Evolutionary conservation across 2,329 filamentous ascomycete species (phyloP), one percentile per base, ranked within the genome.

Genomic region (Rosellinia necatrix): DNA sequence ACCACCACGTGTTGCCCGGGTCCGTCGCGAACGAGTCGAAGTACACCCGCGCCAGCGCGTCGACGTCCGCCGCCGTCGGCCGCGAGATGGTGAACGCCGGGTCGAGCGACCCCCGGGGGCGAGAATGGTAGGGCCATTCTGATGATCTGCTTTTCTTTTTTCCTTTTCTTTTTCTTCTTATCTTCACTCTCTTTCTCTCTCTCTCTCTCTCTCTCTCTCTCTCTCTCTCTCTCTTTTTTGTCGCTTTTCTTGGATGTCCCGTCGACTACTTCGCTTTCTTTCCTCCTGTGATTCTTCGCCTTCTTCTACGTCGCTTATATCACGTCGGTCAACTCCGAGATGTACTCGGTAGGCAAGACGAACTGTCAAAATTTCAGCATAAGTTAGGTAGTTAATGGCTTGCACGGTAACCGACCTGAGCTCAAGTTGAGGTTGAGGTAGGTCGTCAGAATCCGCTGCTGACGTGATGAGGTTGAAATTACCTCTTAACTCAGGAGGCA

Each of bases 1-100:
- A 71, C 68, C 70, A 71, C 43, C 61, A 70, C 4, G 63, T 63
- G 60, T 65, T 69, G 35, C 53, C 53, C 6, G 48, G 61, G 32
- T 69, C 63, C 3, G 35, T 42, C 8, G 15, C n/a, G 48, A 71
- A 71, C 8, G 66, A 56, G 5, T 66, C 55, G 32, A 64, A 62
- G 55, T 70, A 68, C 46, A 74, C 53, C 19, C 64, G 55, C 15
- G 60, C 47, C 40, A 75, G 59, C 2, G 43, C 44, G 25, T 71
- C 62, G 10, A 72, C 46, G 47, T 75, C 72, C 24, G 61, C 61
- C 12, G 48, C 22, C 3, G 66, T 70, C 49, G 64, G 62, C 32
- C 42, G 53, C 32, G 67, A 63, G n/a, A 70, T 55, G 27, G 59
- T 56, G 58, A 71, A 68, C 10, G 57, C 58, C 2, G 66, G 48